Evolutionary conservation across 768 basidiomycete genomes (phyloP).

Genomic region (Lentinula sp.): DNA sequence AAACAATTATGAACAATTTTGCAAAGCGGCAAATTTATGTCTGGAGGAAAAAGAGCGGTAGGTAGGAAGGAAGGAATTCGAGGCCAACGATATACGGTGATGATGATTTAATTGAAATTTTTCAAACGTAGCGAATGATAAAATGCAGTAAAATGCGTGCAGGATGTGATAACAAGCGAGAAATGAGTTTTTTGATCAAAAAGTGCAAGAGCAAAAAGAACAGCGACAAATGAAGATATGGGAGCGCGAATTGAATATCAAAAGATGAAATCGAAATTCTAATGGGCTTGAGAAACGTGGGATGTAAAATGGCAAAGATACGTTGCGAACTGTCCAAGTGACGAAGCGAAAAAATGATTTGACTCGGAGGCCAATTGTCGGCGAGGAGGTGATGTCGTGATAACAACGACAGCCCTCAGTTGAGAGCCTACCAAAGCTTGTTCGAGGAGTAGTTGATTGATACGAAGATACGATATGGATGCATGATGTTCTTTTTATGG

Average conservation of each 20-base stretch:
- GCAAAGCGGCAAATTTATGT: background rate
- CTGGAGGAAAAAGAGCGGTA: background rate
- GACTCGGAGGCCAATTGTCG: background rate
- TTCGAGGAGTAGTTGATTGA: background rate
- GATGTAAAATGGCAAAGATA: background rate
- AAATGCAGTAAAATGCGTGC: constrained; percentile 3
- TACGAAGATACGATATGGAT: background rate
- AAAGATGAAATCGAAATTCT: background rate
- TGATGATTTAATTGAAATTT: background rate
- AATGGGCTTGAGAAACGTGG: background rate
- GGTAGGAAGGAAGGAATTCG: background rate
- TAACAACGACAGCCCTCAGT: background rate
- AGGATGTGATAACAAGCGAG: background rate
- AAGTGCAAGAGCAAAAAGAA: background rate
- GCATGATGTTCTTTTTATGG: background rate
- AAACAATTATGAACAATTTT: background rate
- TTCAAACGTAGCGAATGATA: background rate
- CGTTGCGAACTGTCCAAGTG: background rate
- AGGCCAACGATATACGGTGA: background rate
- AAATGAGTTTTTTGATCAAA: background rate
- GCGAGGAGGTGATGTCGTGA: background rate
- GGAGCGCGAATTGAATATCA: background rate
- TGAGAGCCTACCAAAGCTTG: background rate
- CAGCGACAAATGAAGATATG: background rate
- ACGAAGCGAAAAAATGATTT: background rate